Evolutionary conservation across 768 basidiomycete species (phyloP), one percentile per base, ranked within the genome.

Genomic region (Trametes cingulata): DNA sequence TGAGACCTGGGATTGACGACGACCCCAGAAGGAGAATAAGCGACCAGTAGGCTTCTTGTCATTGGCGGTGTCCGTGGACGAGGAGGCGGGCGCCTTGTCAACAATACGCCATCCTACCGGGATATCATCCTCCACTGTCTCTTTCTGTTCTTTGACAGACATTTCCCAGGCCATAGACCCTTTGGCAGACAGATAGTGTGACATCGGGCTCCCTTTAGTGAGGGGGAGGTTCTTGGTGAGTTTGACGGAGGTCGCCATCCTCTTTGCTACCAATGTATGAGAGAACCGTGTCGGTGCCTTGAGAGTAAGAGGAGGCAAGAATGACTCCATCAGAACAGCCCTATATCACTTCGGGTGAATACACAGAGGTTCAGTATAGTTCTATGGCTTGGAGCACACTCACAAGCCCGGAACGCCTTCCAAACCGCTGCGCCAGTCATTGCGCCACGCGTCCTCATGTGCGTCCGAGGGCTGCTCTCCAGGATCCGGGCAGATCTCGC

Each of bases 121-220:
- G 7, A 85, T 63, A 65, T 87, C 87, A 20, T 90, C 86, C 24
- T 76, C 75, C 25, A 74, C 62, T 36, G 76, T 58, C 12, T 82
- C 82, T 29, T 80, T 78, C 47, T 75, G 76, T 2, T 82, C 74
- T 70, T 84, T 89, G 0, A 91, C 74, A 17, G 86, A 80, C 6
- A 78, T 78, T 69, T 91, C 88, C 91, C 91, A 93, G 20, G 88
- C 84, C 19, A 82, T 81, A 5, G 87, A 86, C 1, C 90, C 90
- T 71, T 87, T 90, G 0, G 87, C 84, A 6, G 84, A 78, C 41
- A 90, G 68, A 63, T 88, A 85, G 57, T 84, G 77, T n/a, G 86
- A 79, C 69, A 93, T 78, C 2, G 91, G 91, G 63, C 91, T 90
- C 25, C 66, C 70, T 17, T 78, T 79, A 3, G 84, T 78, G 22